Base-by-base conservation (phyloP, 2,329 filamentous ascomycete genomes). In the Trematosphaeria pertusa region DNA sequence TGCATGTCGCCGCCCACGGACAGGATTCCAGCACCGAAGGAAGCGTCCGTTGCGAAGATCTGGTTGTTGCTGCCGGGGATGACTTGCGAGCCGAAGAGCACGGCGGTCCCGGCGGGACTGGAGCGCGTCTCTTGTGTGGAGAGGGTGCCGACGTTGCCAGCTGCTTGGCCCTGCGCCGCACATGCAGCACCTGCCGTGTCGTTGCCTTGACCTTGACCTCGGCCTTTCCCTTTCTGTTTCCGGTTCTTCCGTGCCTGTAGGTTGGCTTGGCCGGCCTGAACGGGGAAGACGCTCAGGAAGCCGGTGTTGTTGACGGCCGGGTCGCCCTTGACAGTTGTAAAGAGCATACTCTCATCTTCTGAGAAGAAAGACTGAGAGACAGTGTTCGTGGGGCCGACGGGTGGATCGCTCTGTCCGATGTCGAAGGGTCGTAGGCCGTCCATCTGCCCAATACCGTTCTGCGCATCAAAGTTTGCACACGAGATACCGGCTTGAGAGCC, bases 321-420 rank as follows among this genome's bases (percentile, higher is more conserved):
- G 43, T 85, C 75, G 1, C 84, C 84, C 66, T 87, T 87, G 31
- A 87, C 82, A 1, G 80, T 84, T 0, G 80, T 75, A 39, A 81
- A 75, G 0, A 87, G 69, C 2, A 68, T 74, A 0, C 62, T 69
- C 50, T 82, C 75, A 41, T 87, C 82, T 0, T 65, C 65, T 1
- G 80, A 82, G 69, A 86, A 87, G 62, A 85, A 81, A 0, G 78
- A 73, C 6, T 87, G 82, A 0, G 83, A 85, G 2, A 86, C 75
- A 0, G 81, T 85, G 64, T 85, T 84, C 2, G 72, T 66, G 0
- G 84, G 83, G 0, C 83, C 84, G 0, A 72, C 64, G 0, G 85
- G 83, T 0, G 85, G 84, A 0, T 80, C 85, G 0, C 75, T 77
- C 59, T 87, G 84, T 1, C 70, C 65, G 1, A 87, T 58, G 10